Base-by-base conservation (phyloP, 805 yeast species). In the Spathaspora sp. region DNA sequence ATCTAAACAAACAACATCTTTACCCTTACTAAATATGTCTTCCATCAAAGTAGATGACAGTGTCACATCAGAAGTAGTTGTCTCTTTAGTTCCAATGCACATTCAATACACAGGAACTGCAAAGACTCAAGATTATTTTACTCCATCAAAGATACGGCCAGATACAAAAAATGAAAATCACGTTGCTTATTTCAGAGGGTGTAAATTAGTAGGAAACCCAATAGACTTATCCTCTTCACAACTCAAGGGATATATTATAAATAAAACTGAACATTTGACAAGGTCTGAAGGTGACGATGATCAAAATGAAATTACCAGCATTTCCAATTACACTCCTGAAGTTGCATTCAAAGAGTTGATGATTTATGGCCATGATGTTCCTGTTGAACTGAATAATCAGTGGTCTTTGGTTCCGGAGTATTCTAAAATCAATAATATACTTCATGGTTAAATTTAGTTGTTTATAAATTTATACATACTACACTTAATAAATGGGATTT, bases 171-270 rank as follows among this genome's bases (percentile, higher is more conserved):
- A 44, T 39, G 53, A 47, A 11, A 52, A 50, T 8, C 55, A 55
- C 4, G 54, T 61, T 1, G 67, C 70, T 5, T 69, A 64, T 56
- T 71, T 69, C 49, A 58, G 76, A 57, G 76, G 76, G 1, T 61
- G 69, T 50, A 67, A 63, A 52, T 55, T 71, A 18, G 58, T 68
- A 7, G 75, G 74, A 0, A 54, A 52, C 14, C 42, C 50, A 8
- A 44, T 66, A 5, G 58, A 57, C 9, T 50, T 65, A 2, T 29
- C 52, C 11, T 6, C 18, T 14, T 46, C 57, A 6, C 45, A 55
- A 26, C 55, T 58, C 50, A 52, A 48, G 2, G 73, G 72, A 4
- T 69, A 65, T 52, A 44, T 71, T 3, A 44, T 68, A 39, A 62
- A 64, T 40, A 58, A 62, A 42, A 57, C 64, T 2, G 69, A 64